Evolutionary conservation across 495 filamentous ascomycete species (phyloP).

Genomic region (Lophiotrema nucula): DNA sequence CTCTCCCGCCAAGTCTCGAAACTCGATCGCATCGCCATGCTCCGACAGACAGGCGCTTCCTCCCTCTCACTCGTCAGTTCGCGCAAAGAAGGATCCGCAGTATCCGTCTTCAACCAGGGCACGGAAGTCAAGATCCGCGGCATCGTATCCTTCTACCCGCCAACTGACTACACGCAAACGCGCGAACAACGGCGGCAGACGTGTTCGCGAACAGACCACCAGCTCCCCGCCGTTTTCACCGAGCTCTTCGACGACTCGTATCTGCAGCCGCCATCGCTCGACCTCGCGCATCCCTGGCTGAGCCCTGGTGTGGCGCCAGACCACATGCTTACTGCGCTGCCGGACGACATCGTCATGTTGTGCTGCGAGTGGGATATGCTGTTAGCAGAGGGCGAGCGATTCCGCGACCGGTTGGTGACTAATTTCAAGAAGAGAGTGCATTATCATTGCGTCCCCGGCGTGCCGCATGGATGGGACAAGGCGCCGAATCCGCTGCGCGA

Average conservation of each 20-base stretch:
- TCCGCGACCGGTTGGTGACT: slow-evolving; percentile 58
- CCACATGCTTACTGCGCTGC: slow-evolving; percentile 53
- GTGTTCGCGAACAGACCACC: slow-evolving; percentile 64
- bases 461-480: slow-evolving; percentile 85
- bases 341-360: slow-evolving; percentile 66
- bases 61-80: slow-evolving; percentile 26
- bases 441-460: slow-evolving; percentile 69
- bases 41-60: slow-evolving; percentile 28
- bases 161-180: slow-evolving; percentile 75
- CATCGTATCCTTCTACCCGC: slow-evolving; percentile 79
- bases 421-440: slow-evolving; percentile 64
- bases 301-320: slow-evolving; percentile 62
- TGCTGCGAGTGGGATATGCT: slow-evolving; percentile 94
- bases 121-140: slow-evolving; percentile 50
- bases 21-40: slow-evolving; percentile 24
- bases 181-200: slow-evolving; percentile 70
- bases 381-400: slow-evolving; percentile 68
- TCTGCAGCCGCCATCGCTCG: slow-evolving; percentile 57
- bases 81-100: slow-evolving; percentile 20
- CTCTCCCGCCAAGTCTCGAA: slow-evolving; percentile 24
- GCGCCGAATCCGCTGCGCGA: slow-evolving; percentile 71
- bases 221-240: slow-evolving; percentile 71
- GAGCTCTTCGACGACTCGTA: slow-evolving; percentile 86
- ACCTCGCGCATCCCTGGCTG: slow-evolving; percentile 58
- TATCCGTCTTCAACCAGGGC: slow-evolving; percentile 13